A percentile compares a stretch with the other conserved stretches of the same genome.
Evolutionary conservation across 345 rosid species (phyloP).

Genomic region (Rhizophora apiculata): DNA sequence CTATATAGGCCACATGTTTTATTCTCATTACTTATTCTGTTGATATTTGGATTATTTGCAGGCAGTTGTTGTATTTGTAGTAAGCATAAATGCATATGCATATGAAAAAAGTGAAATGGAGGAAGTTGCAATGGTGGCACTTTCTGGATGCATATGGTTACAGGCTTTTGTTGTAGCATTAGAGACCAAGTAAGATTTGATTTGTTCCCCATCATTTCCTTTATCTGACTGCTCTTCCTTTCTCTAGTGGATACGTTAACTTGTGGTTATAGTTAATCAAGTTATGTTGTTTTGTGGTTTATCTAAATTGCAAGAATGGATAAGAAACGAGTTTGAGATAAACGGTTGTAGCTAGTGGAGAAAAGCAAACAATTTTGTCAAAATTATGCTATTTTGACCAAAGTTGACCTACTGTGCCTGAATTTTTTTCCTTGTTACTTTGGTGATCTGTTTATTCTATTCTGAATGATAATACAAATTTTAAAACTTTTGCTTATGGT

Average conservation of each 20-base stretch:
- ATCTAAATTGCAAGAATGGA: neutral
- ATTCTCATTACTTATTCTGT: neutral
- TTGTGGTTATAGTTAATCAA: neutral
- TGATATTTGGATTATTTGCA: slow-evolving; percentile 36
- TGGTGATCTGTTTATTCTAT: neutral
- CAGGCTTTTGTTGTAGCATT: slow-evolving; percentile 91
- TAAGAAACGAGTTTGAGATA: neutral
- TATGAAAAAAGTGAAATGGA: slow-evolving; percentile 94
- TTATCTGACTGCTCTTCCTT: neutral
- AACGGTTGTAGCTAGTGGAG: no score
- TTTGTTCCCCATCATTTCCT: neutral
- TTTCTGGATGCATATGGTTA: slow-evolving; percentile 97
- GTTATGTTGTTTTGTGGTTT: neutral
- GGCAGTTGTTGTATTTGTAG: slow-evolving; percentile 86
- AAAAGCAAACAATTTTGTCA: no score
- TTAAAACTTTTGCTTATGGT: slow-evolving; percentile 6
- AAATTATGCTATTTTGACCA: no score
- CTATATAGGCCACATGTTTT: neutral
- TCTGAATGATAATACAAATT: neutral
- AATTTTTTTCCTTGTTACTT: no score
- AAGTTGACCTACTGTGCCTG: no score
- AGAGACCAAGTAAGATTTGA: slow-evolving; percentile 79
- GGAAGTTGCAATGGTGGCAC: slow-evolving; percentile 93
- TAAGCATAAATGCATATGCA: slow-evolving; percentile 81
- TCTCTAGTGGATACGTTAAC: no score